Evolutionary conservation across 2,329 filamentous ascomycete species (phyloP), one percentile per base, ranked within the genome.

Genomic region (Pleurostoma richardsiae): DNA sequence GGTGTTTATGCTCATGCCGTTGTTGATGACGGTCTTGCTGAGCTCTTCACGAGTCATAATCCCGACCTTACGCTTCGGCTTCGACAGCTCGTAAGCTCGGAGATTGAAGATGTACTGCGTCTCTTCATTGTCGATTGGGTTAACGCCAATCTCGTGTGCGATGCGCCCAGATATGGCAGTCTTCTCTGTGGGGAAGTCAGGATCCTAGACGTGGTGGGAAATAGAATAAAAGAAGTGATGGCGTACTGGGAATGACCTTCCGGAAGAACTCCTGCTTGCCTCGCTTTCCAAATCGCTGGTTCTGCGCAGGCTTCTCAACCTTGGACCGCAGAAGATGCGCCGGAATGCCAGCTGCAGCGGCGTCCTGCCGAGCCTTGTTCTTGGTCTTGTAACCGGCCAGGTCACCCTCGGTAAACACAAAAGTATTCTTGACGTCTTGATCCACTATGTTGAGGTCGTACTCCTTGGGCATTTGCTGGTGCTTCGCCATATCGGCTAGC

Each of bases 341-440:
- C 4, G 82, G 82, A 49, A 85, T 81, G 44, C 82, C 77, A 19
- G 73, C 76, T 40, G 74, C 77, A 4, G 78, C 68, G 6, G 77
- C 76, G 45, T 80, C 76, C n/a, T 74, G 72, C 43, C 76, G 72
- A 42, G 69, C 68, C 56, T 74, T 78, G 59, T 78, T 79, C 62
- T 76, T 79, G 19, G 72, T 71, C 56, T 79, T 79, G 68, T 83
- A 90, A 36, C 88, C 88, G 1, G 90, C 88, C 27, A 96, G 77
- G 59, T 97, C 90, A 64, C 95, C 90, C 68, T 99, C 94, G 39
- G 87, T 90, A 62, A 99, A 99, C 47, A 97, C 74, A 62, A 87
- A 95, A 26, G 90, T 94, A 66, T 96, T 96, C 59, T 81, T 82
- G 31, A 92, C 82, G n/a, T 62, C 69, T 39, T 72, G 63, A 39